These are phyloP conservation scores for Pachysandra terminalis DNA, from an alignment of 164 flowering plant genomes.

Conservation along the genomic window DNA sequence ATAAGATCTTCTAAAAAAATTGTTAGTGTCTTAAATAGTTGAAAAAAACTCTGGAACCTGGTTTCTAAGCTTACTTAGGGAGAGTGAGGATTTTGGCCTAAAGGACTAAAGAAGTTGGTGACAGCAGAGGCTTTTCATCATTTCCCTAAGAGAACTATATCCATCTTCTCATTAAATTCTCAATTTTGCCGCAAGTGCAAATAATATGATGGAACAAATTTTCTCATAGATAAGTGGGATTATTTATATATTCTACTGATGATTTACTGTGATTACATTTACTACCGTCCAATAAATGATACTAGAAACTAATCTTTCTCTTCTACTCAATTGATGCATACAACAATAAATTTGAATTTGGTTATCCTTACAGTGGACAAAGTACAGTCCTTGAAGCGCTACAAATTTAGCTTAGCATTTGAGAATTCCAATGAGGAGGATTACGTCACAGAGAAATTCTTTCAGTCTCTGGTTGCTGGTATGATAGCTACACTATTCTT, in stretches of 20 bases:
- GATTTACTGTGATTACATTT: neutral
- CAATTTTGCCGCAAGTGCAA: neutral
- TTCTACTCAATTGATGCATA: too few species aligned
- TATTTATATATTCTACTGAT: neutral
- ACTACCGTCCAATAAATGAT: neutral
- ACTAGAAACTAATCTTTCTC: too few species aligned
- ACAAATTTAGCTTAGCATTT: constrained; percentile 96
- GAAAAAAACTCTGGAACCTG: too few species aligned
- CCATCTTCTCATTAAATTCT: too few species aligned
- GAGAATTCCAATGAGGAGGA: constrained; percentile 99
- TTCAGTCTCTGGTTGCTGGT: constrained; percentile 99
- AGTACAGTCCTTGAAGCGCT: constrained; percentile 74
- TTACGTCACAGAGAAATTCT: constrained; percentile 94
- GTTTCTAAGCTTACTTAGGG: too few species aligned
- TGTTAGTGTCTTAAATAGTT: too few species aligned
- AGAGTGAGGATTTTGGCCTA: too few species aligned
- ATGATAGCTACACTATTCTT: constrained; percentile 7
- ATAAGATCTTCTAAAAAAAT: too few species aligned
- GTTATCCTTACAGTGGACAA: constrained; percentile 65
- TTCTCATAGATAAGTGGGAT: neutral
- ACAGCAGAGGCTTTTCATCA: too few species aligned
- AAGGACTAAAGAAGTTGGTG: too few species aligned
- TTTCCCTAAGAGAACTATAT: too few species aligned
- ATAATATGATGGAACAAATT: neutral
- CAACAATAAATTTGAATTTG: too few species aligned